Evolutionary conservation across 345 rosid genomes (phyloP), one percentile per base, ranked within the genome.

Genomic region (Brassica nigra): DNA sequence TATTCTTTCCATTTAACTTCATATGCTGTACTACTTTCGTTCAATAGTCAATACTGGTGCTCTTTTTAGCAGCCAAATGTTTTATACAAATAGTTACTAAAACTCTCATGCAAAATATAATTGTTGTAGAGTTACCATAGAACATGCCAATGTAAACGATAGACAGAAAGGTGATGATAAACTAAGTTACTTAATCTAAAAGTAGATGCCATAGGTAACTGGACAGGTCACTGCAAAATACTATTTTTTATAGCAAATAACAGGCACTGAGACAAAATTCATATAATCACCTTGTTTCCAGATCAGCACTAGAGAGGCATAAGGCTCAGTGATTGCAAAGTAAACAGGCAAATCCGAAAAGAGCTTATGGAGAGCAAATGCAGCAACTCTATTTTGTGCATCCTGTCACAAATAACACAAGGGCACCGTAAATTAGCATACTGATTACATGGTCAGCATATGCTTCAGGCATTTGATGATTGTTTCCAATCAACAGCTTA

Each of bases 321-420:
- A 92, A 9, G 97, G 97, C 77, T 92, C 90, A 2, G 82, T 86
- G 31, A 91, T 83, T 77, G 84, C 86, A 64, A 91, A 84, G 81
- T 94, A 90, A 82, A 89, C 71, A 12, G 98, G 97, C 73, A 87
- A 82, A 83, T 91, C 92, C 10, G 95, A 87, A 85, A 94, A 92
- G 27, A 94, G 78, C 77, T 88, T 86, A 81, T 85, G 84, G 68
- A 94, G 92, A 74, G 98, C 90, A 80, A 86, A 89, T 75, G 97
- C 88, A 6, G 98, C 97, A 66, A 87, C 88, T 84, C 84, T 87
- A 65, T 92, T 94, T 83, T 94, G 98, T 76, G 93, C 97, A 85
- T 91, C 98, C 97, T 94, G 90, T 68, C 73, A 78, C 69, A 47
- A 55, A 79, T 20, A 79, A 31, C 62, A 66, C 11, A 79, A 23